Percentiles rank a stretch among this genome's conserved stretches.
These are phyloP conservation scores for Tetradesmus lagerheimii DNA, from an alignment of 139 green algal species.

Conservation along the genomic window DNA sequence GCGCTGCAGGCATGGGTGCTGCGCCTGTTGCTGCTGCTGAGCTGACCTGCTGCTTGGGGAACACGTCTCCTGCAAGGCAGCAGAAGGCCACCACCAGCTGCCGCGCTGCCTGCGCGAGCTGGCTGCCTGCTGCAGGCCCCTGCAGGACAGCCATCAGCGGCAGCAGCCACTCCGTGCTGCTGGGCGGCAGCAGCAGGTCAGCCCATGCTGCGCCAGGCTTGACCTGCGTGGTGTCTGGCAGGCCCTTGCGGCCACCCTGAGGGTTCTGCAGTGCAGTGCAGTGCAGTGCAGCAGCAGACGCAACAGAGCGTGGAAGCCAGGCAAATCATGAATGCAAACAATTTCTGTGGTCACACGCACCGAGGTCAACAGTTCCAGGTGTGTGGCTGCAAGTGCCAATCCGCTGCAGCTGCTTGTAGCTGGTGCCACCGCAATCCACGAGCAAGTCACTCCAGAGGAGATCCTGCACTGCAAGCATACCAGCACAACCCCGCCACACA, in stretches of 20 bases:
- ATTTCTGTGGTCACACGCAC: too few relatives aligned
- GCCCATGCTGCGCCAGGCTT: conserved; percentile 65
- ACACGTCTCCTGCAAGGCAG: conserved; percentile 76
- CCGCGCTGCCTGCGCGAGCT: conserved; percentile 60
- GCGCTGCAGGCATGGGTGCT: conserved; percentile 5
- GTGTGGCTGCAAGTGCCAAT: not conserved
- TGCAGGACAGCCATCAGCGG: conserved; percentile 60
- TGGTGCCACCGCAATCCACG: not conserved
- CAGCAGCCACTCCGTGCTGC: conserved; percentile 72
- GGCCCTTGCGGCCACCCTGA: conserved; percentile 23
- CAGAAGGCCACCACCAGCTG: conserved; percentile 83
- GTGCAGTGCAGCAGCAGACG: not conserved
- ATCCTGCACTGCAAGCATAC: too few relatives aligned
- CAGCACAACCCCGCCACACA: not conserved
- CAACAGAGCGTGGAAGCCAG: not conserved
- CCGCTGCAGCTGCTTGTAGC: not conserved
- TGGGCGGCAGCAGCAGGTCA: conserved; percentile 65
- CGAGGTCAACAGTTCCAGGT: too few relatives aligned
- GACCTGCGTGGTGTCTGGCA: conserved; percentile 45
- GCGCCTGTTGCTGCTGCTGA: conserved; percentile 15
- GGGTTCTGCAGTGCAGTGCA: conserved; percentile 32
- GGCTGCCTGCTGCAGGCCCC: not conserved
- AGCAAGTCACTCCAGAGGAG: not conserved
- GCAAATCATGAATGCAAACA: too few relatives aligned
- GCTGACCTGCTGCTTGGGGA: conserved; percentile 53